phyloP scores from a whole-genome alignment of 495 filamentous ascomycete genomes.

The Aspergillus sparsus region DNA sequence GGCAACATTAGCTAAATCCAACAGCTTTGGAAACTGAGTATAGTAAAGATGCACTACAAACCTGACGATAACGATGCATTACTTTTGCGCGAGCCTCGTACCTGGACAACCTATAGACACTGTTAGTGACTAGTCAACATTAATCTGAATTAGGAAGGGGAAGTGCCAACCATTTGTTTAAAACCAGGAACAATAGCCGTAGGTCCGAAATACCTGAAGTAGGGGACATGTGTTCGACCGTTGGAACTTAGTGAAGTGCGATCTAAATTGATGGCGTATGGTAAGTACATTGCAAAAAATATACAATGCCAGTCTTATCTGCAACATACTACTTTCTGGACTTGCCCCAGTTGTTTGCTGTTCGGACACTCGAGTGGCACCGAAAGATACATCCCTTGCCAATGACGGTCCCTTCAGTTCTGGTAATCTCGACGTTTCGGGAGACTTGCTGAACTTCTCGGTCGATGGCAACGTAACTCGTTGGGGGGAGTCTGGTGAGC shows the following conservation, averaged over 20 bases:
- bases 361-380: constrained; percentile 36
- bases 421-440: constrained; percentile 20
- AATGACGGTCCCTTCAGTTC: constrained; percentile 27
- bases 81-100: constrained; percentile 56
- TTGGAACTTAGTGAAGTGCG: constrained; percentile 45
- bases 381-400: constrained; percentile 26
- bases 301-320: neutral
- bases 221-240: constrained; percentile 70
- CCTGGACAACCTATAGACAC: constrained; percentile 57
- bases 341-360: constrained; percentile 34
- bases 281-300: neutral
- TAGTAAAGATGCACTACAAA: constrained; percentile 20
- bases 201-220: constrained; percentile 84
- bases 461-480: constrained; percentile 14
- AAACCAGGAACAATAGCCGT: constrained; percentile 91
- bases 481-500: constrained; percentile 32
- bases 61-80: constrained; percentile 53
- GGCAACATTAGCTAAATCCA: constrained; percentile 13
- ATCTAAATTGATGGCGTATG: constrained; percentile 30
- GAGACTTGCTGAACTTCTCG: constrained; percentile 22
- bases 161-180: constrained; percentile 74
- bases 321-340: constrained; percentile 44
- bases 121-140: constrained; percentile 14
- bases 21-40: neutral
- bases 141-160: neutral